A percentile compares a stretch with the other conserved stretches of the same genome.
Conservation (phyloP, 371 early-diverging fungal genomes). For the Actinomortierella ambigua region DNA sequence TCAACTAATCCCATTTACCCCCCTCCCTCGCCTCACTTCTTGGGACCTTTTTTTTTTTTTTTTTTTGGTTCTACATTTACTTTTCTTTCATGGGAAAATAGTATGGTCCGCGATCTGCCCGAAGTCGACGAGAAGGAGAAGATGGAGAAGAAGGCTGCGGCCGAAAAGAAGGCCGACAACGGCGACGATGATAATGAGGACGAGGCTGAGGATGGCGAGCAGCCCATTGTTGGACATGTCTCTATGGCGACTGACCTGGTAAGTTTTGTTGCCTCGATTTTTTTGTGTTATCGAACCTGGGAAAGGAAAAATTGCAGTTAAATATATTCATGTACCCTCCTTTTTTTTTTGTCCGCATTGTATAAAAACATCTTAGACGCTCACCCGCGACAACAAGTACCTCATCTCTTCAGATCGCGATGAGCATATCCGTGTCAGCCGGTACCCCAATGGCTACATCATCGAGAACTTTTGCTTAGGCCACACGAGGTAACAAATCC, state of each 20-base stretch:
- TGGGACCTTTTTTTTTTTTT: conserved; percentile 2
- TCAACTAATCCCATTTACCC: no score
- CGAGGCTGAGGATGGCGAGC: conserved; percentile 51
- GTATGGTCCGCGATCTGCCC: conserved; percentile 39
- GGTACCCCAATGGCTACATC: conserved; percentile 87
- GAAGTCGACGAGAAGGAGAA: conserved; percentile 32
- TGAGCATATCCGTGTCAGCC: conserved; percentile 92
- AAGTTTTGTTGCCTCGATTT: conserved; percentile 12
- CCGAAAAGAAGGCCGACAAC: conserved; percentile 29
- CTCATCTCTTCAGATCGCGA: conserved; percentile 94
- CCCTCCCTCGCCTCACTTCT: no score
- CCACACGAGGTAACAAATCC: conserved; percentile 74
- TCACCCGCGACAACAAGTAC: conserved; percentile 63
- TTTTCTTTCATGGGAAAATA: conserved; percentile 6
- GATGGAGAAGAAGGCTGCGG: conserved; percentile 19
- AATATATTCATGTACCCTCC: background rate
- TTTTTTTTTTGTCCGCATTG: background rate
- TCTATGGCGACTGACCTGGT: conserved; percentile 92
- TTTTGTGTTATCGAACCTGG: background rate
- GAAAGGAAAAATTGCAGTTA: background rate
- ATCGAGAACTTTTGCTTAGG: conserved; percentile 91
- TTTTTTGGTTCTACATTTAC: conserved; percentile 8
- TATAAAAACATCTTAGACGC: conserved; percentile 39
- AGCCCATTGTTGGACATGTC: conserved; percentile 90
- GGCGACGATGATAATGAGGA: conserved; percentile 40